A percentile compares a stretch with the other conserved stretches of the same genome.
These are phyloP conservation scores for Stromatinia cepivora DNA, from an alignment of 2,329 filamentous ascomycete species.

Conservation along the genomic window DNA sequence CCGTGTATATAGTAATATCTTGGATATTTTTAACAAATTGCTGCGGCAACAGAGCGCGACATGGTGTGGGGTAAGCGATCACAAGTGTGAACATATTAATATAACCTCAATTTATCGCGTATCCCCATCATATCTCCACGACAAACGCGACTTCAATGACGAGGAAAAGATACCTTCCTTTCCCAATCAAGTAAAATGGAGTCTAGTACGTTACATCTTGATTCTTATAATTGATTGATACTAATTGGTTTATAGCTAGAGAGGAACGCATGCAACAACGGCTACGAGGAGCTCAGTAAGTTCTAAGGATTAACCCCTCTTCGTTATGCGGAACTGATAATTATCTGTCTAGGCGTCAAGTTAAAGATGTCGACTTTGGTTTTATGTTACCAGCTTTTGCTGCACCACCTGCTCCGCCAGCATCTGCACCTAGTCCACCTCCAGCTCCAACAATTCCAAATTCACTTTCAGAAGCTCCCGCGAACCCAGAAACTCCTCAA, in stretches of 20 bases:
- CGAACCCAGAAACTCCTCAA: conserved; percentile 25
- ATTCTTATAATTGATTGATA: not conserved
- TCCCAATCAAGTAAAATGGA: conserved; percentile 17
- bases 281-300: conserved; percentile 64
- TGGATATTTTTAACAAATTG: not conserved
- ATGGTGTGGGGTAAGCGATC: not conserved
- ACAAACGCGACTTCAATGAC: conserved; percentile 19
- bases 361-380: conserved; percentile 61
- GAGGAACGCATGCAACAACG: conserved; percentile 64
- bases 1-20: not conserved
- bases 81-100: not conserved
- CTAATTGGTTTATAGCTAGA: conserved; percentile 46
- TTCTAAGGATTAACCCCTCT: conserved; percentile 17
- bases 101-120: not conserved
- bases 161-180: conserved; percentile 1
- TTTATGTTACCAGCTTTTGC: conserved; percentile 49
- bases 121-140: no score
- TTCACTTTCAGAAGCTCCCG: conserved; percentile 9
- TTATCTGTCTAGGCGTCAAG: conserved; percentile 47
- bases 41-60: not conserved
- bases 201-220: conserved; percentile 3
- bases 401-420: conserved; percentile 10
- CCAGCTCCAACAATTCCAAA: conserved; percentile 18
- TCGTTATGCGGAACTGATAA: conserved; percentile 43
- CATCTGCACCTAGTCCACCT: conserved; percentile 23